Evolutionary conservation across 129 eudicot genomes (phyloP).

Genomic region (Flaveria bidentis): DNA sequence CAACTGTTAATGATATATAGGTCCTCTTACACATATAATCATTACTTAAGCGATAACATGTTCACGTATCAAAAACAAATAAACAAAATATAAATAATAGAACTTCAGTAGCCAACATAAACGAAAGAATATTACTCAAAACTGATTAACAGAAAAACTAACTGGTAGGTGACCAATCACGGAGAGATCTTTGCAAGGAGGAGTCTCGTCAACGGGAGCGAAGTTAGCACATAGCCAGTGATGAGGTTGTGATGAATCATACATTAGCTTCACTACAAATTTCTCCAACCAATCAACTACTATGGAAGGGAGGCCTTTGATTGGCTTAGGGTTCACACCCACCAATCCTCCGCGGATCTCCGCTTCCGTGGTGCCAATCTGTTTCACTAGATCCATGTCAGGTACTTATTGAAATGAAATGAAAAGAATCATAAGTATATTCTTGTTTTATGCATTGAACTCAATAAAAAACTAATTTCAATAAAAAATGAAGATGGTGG

Average conservation of each 20-base stretch:
- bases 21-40: too few species aligned
- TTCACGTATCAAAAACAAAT: background rate
- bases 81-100: too few species aligned
- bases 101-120: background rate
- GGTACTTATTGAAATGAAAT: background rate
- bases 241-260: conserved; percentile 53
- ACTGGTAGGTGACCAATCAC: background rate
- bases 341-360: background rate
- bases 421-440: too few species aligned
- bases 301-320: conserved; percentile 59
- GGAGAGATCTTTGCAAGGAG: conserved; percentile 61
- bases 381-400: background rate
- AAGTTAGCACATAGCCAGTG: conserved; percentile 72
- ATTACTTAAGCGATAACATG: background rate
- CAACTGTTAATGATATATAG: background rate
- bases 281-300: conserved; percentile 76
- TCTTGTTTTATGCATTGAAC: too few species aligned
- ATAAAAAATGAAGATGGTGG: background rate
- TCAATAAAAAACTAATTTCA: background rate
- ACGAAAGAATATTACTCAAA: background rate
- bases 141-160: background rate
- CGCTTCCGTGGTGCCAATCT: background rate
- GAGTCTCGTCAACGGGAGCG: conserved; percentile 86
- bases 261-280: conserved; percentile 58
- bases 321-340: conserved; percentile 52